Conservation (phyloP, 306 rosid species). For the Trifolium fragiferum region DNA sequence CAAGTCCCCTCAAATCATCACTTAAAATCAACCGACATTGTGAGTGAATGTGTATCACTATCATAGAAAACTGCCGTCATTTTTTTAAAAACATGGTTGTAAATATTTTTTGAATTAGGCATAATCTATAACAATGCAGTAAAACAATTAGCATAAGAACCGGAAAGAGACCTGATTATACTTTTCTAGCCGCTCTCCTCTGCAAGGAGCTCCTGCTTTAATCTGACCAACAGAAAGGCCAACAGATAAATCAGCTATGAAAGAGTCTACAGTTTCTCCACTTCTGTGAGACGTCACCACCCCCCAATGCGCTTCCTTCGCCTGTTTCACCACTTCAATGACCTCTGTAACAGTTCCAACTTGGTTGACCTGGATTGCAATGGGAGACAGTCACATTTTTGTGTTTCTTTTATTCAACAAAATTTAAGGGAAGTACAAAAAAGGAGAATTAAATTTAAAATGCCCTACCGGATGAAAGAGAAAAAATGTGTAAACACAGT, state of each 20-base stretch:
- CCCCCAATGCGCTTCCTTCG: slow-evolving; percentile 88
- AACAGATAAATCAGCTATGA: slow-evolving; percentile 91
- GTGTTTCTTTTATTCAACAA: slow-evolving; percentile 14
- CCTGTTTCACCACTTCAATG: slow-evolving; percentile 83
- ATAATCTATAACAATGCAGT: slow-evolving; percentile 22
- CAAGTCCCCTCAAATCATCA: neutral
- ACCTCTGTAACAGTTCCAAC: slow-evolving; percentile 93
- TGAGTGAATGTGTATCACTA: neutral
- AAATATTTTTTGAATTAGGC: slow-evolving; percentile 26
- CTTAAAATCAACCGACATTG: neutral
- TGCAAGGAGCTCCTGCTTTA: slow-evolving; percentile 98
- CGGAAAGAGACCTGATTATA: slow-evolving; percentile 80
- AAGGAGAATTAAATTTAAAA: slow-evolving; percentile 12
- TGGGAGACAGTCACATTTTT: slow-evolving; percentile 36
- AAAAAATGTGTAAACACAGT: neutral
- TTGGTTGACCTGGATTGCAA: slow-evolving; percentile 76
- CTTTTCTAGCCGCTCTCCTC: slow-evolving; percentile 95
- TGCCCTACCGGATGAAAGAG: slow-evolving; percentile 27
- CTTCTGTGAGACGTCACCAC: slow-evolving; percentile 86
- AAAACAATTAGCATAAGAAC: slow-evolving; percentile 38
- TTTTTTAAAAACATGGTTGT: slow-evolving; percentile 6
- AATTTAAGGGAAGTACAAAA: slow-evolving; percentile 7
- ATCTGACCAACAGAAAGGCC: slow-evolving; percentile 90
- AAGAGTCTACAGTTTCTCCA: slow-evolving; percentile 91
- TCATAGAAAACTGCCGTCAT: slow-evolving; percentile 1